Percentiles rank a stretch among this genome's conserved stretches.
Evolutionary conservation across 2,329 filamentous ascomycete species (phyloP).

Genomic region (Ophiosphaerella korrae): DNA sequence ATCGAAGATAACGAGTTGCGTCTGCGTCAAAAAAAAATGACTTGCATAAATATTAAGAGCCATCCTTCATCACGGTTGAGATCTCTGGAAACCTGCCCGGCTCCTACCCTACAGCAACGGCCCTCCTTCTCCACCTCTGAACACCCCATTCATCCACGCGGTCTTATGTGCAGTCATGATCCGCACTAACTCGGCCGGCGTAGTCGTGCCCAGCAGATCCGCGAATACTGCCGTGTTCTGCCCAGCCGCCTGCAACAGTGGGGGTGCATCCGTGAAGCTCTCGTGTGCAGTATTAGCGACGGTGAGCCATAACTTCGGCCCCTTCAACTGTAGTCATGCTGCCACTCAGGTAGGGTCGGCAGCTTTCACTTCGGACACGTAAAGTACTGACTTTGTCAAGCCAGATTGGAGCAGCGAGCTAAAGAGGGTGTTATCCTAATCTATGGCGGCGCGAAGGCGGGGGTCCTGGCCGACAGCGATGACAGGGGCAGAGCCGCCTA

Average conservation of each 20-base stretch:
- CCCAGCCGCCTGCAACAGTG: slow-evolving; percentile 21
- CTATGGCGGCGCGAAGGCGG: slow-evolving; percentile 16
- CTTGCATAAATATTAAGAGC: slow-evolving; percentile 3
- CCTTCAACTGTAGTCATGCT: slow-evolving; percentile 23
- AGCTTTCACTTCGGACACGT: slow-evolving; percentile 14
- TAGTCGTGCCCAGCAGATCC: slow-evolving; percentile 21
- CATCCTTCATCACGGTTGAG: slow-evolving; percentile 13
- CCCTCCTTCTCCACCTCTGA: slow-evolving; percentile 19
- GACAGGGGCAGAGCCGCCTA: slow-evolving; percentile 25
- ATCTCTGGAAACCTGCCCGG: slow-evolving; percentile 26
- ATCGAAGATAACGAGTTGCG: too few relatives aligned
- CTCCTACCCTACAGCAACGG: slow-evolving; percentile 20
- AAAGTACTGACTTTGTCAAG: slow-evolving; percentile 25
- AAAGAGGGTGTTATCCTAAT: slow-evolving; percentile 25
- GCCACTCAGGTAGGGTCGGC: slow-evolving; percentile 13
- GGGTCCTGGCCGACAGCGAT: slow-evolving; percentile 18
- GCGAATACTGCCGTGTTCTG: slow-evolving; percentile 13
- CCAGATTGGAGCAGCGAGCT: slow-evolving; percentile 17
- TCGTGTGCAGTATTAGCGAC: slow-evolving; percentile 24
- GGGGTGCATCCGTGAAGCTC: slow-evolving; percentile 20
- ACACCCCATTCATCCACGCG: slow-evolving; percentile 23
- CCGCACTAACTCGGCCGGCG: slow-evolving; percentile 5
- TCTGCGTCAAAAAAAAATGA: too few relatives aligned
- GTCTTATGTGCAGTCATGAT: slow-evolving; percentile 20
- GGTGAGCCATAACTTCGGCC: slow-evolving; percentile 29